Evolutionary conservation across 73 alveolate genomes (phyloP).

Genomic region (Tetrahymena thermophila): DNA sequence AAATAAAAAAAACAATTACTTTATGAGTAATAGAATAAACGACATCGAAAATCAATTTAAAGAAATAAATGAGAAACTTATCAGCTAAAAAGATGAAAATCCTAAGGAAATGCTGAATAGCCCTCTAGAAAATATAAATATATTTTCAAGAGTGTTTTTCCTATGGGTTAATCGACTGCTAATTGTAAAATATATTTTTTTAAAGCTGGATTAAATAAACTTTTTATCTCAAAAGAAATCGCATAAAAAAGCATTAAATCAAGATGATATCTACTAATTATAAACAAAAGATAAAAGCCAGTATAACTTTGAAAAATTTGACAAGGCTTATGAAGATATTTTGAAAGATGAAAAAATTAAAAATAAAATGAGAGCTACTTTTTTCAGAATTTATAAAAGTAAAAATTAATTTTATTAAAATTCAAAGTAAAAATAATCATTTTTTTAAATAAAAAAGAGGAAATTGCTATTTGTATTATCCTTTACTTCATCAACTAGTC

Average conservation of each 20-base stretch:
- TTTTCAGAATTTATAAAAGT: background rate
- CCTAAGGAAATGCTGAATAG: background rate
- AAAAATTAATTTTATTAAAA: background rate
- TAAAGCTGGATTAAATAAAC: too few species aligned
- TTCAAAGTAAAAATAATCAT: background rate
- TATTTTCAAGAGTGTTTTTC: background rate
- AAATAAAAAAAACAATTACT: too few species aligned
- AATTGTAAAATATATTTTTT: background rate
- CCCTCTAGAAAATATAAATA: background rate
- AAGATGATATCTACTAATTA: background rate
- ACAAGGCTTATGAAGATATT: background rate
- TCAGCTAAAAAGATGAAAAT: too few species aligned
- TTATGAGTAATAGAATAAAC: too few species aligned
- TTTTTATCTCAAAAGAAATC: background rate
- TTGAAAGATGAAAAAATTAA: background rate
- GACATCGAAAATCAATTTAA: too few species aligned
- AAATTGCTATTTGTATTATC: background rate
- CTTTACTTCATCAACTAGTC: background rate
- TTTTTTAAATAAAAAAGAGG: background rate
- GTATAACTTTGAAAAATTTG: background rate
- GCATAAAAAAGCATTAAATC: background rate
- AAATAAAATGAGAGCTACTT: background rate
- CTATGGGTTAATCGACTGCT: background rate
- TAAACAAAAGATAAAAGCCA: background rate
- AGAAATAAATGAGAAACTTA: too few species aligned